These are phyloP conservation scores for Schwanniomyces occidentalis DNA, from an alignment of 805 yeast species.

Conservation along the genomic window DNA sequence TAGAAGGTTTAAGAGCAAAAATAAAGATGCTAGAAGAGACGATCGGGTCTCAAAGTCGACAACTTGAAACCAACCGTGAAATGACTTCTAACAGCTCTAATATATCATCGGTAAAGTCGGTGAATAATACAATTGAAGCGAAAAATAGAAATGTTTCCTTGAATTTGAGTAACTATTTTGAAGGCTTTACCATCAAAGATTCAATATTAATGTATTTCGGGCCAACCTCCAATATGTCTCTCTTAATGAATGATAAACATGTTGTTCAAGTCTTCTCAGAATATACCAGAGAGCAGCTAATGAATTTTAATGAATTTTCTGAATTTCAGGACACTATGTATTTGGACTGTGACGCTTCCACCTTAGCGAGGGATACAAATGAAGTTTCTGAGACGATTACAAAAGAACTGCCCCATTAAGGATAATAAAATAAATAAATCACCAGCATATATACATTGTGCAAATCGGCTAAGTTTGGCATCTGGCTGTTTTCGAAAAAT, in stretches of 20 bases:
- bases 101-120: no score
- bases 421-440: slow-evolving; percentile 22
- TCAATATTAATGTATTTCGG: slow-evolving; percentile 8
- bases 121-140: not conserved
- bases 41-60: not conserved
- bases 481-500: not conserved
- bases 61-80: not conserved
- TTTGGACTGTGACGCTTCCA: not conserved
- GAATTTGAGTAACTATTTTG: slow-evolving; percentile 1
- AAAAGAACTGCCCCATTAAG: slow-evolving; percentile 36
- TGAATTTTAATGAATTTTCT: slow-evolving; percentile 1
- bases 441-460: slow-evolving; percentile 1
- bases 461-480: slow-evolving; percentile 1
- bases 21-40: slow-evolving; percentile 3
- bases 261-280: slow-evolving; percentile 3
- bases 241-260: slow-evolving; percentile 5
- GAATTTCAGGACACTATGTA: slow-evolving; percentile 2
- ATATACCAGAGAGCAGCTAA: slow-evolving; percentile 2
- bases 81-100: no score
- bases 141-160: not conserved
- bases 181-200: slow-evolving; percentile 7
- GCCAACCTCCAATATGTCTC: slow-evolving; percentile 10
- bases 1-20: slow-evolving; percentile 4
- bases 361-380: not conserved
- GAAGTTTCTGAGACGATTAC: not conserved